Evolutionary conservation across 2,329 filamentous ascomycete species (phyloP).

Genomic region (Claviceps purpurea): DNA sequence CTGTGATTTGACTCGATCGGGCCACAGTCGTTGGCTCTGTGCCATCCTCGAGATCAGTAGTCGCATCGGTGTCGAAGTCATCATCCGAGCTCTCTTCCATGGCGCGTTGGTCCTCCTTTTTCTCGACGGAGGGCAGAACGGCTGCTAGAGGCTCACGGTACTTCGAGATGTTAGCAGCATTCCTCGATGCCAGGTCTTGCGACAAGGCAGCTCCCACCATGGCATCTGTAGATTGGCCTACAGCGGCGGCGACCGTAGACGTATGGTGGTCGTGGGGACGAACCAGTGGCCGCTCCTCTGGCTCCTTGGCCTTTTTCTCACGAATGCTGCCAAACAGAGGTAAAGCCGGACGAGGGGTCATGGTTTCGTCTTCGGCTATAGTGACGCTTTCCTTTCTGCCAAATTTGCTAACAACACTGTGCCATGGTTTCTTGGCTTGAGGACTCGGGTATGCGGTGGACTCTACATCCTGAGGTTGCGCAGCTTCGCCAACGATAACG

Average conservation of each 20-base stretch:
- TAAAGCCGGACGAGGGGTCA: slow-evolving; percentile 61
- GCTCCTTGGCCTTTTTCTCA: slow-evolving; percentile 42
- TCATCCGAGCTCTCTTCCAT: slow-evolving; percentile 24
- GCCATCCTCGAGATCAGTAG: slow-evolving; percentile 6
- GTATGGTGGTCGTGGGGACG: slow-evolving; percentile 31
- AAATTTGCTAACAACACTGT: slow-evolving; percentile 30
- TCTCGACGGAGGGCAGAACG: slow-evolving; percentile 57
- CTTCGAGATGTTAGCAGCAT: slow-evolving; percentile 42
- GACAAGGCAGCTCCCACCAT: slow-evolving; percentile 41
- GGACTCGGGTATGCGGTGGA: slow-evolving; percentile 23
- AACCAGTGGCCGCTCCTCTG: slow-evolving; percentile 44
- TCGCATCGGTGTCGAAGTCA: slow-evolving; percentile 11
- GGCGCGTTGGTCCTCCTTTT: slow-evolving; percentile 46
- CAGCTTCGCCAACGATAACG: slow-evolving; percentile 37
- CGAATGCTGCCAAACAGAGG: slow-evolving; percentile 65
- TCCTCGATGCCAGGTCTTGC: slow-evolving; percentile 39
- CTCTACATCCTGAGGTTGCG: slow-evolving; percentile 22
- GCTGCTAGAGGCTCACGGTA: slow-evolving; percentile 55
- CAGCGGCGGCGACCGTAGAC: slow-evolving; percentile 9
- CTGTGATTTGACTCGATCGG: neutral
- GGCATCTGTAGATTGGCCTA: slow-evolving; percentile 47
- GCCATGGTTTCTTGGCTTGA: slow-evolving; percentile 36
- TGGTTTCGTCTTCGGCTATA: slow-evolving; percentile 50
- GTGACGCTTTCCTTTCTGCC: slow-evolving; percentile 36
- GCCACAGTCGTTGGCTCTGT: neutral